Evolutionary conservation across 768 basidiomycete species (phyloP).

Genomic region (Jaapia argillacea): DNA sequence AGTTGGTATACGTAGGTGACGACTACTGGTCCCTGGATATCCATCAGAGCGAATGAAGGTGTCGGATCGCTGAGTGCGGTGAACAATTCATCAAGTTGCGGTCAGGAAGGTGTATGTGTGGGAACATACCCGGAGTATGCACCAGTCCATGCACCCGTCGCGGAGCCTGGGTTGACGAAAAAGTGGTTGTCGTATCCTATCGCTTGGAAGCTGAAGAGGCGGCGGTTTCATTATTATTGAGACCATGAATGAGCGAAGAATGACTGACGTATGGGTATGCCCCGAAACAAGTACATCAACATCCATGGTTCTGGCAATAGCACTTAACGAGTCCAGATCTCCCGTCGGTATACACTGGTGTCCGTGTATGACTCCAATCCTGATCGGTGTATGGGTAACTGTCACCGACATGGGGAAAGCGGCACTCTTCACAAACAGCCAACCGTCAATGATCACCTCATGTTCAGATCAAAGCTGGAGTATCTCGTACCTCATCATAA

Average conservation of each 20-base stretch:
- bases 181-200: conserved; percentile 86
- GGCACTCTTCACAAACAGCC: too few relatives aligned
- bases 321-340: conserved; percentile 81
- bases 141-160: conserved; percentile 91
- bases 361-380: conserved; percentile 89
- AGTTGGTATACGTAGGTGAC: conserved; percentile 97
- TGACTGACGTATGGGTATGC: conserved; percentile 82
- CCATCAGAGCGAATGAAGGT: conserved; percentile 95
- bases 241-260: not conserved
- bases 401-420: conserved; percentile 74
- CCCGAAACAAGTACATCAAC: conserved; percentile 93
- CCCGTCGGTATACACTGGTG: conserved; percentile 91
- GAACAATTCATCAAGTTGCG: not conserved
- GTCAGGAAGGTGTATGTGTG: too few relatives aligned
- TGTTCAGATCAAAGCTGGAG: too few relatives aligned
- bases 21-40: conserved; percentile 93
- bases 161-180: conserved; percentile 93
- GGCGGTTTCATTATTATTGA: not conserved
- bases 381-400: conserved; percentile 75
- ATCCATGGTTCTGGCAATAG: conserved; percentile 92
- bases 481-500: conserved; percentile 75
- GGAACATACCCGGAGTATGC: conserved; percentile 48
- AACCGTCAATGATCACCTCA: too few relatives aligned
- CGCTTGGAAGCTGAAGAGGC: conserved; percentile 72
- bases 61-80: conserved; percentile 46